Percentiles rank a stretch among this genome's conserved stretches.
phyloP scores from a whole-genome alignment of 306 rosid genomes.

The Quercus agrifolia region DNA sequence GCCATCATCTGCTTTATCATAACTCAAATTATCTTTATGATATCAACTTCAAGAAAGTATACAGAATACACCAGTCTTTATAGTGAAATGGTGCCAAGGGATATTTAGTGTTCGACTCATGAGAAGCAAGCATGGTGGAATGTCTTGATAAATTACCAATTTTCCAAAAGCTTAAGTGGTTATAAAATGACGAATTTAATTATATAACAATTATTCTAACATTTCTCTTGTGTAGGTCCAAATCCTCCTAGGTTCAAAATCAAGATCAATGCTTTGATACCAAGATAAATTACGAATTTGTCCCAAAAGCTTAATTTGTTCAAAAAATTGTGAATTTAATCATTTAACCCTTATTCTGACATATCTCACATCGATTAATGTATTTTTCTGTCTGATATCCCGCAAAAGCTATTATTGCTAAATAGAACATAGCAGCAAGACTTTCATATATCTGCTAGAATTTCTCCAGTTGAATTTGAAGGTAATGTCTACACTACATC shows the following conservation, averaged over 20 bases:
- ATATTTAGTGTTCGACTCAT: not conserved
- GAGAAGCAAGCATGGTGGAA: not conserved
- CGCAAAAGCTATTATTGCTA: not conserved
- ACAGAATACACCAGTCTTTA: not conserved
- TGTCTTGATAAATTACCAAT: no score
- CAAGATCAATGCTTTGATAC: no score
- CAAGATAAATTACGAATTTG: no score
- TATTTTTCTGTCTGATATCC: not conserved
- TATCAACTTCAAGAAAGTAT: not conserved
- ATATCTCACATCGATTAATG: not conserved
- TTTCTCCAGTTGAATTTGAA: not conserved
- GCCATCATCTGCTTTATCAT: not conserved
- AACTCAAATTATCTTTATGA: not conserved
- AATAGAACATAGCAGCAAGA: not conserved
- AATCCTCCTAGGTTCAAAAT: no score
- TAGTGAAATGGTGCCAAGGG: not conserved
- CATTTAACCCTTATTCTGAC: no score
- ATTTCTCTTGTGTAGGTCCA: no score
- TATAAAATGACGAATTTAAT: no score
- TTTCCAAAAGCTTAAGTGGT: no score
- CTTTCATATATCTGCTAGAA: not conserved
- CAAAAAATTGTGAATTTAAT: no score
- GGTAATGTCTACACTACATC: slow-evolving; percentile 9
- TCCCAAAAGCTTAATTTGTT: no score
- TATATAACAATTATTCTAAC: no score